A percentile compares a stretch with the other conserved stretches of the same genome.
Conservation (phyloP, 495 filamentous ascomycete species). For the Aspergillus kassunensis region DNA sequence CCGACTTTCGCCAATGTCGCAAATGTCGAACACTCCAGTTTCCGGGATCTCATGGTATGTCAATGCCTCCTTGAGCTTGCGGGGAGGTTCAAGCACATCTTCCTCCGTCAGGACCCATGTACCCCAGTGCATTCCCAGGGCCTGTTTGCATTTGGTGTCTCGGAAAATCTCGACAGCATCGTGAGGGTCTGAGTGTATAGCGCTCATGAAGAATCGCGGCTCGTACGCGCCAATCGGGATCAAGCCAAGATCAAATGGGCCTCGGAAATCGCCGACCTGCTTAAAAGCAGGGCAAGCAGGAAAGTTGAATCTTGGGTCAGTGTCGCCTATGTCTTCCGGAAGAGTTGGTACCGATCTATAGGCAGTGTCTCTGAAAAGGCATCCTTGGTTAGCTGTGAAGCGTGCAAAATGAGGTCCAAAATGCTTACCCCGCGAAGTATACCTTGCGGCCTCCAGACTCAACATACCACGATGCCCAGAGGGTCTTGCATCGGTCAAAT, state of each 20-base stretch:
- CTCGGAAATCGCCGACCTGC: conserved; percentile 75
- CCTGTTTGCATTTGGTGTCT: conserved; percentile 78
- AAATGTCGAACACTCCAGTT: conserved; percentile 80
- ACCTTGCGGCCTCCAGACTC: conserved; percentile 56
- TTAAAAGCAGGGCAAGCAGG: conserved; percentile 84
- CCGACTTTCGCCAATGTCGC: conserved; percentile 81
- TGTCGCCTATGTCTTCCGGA: conserved; percentile 66
- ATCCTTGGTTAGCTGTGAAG: not conserved
- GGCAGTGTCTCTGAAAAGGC: conserved; percentile 56
- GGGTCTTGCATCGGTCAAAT: conserved; percentile 66
- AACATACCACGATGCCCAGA: conserved; percentile 88
- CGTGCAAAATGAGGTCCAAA: conserved; percentile 6
- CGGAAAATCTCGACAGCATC: conserved; percentile 88
- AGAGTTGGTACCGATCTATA: conserved; percentile 77
- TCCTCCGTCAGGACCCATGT: conserved; percentile 89
- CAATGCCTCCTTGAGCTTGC: conserved; percentile 71
- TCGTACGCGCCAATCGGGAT: conserved; percentile 94
- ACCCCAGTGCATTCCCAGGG: conserved; percentile 92
- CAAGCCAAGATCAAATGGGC: conserved; percentile 87
- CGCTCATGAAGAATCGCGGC: conserved; percentile 69
- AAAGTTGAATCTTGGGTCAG: conserved; percentile 63
- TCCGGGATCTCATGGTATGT: conserved; percentile 63
- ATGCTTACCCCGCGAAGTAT: conserved; percentile 43
- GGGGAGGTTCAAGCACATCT: conserved; percentile 79
- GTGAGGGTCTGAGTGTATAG: conserved; percentile 84